Conservation (phyloP, 1,284 basidiomycete genomes). For the Cystobasidium pallidum region DNA sequence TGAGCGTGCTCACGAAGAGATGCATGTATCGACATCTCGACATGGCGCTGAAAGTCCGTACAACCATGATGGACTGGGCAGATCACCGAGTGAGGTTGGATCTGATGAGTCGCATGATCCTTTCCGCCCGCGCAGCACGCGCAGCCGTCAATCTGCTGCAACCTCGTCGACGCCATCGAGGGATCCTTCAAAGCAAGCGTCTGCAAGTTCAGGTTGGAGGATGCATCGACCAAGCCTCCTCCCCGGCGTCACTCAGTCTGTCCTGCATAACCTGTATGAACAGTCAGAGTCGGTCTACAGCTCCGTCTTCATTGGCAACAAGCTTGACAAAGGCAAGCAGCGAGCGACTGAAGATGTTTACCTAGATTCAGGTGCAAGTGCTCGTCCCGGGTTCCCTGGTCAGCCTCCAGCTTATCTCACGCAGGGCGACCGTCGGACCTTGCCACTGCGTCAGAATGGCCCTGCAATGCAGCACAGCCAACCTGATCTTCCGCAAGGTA, state of each 20-base stretch:
- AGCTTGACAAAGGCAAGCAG: conserved; percentile 36
- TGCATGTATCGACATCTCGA: background rate
- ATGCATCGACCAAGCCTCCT: conserved; percentile 2
- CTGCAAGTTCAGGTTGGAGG: conserved; percentile 5
- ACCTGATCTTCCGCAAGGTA: background rate
- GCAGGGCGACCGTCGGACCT: background rate
- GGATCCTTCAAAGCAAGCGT: background rate
- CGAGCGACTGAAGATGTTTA: background rate
- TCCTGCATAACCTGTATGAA: conserved; percentile 37
- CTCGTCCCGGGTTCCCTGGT: background rate
- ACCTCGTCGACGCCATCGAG: background rate
- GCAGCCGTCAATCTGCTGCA: conserved; percentile 27
- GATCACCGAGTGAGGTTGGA: conserved; percentile 10
- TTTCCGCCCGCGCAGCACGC: conserved; percentile 12
- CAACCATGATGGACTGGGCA: conserved; percentile 30
- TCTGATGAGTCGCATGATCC: conserved; percentile 26
- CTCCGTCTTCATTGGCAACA: conserved; percentile 39
- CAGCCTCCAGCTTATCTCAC: conserved; percentile 4
- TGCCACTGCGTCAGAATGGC: background rate
- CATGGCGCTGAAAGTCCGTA: background rate
- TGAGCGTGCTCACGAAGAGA: background rate
- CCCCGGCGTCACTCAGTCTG: conserved; percentile 24
- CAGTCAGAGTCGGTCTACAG: conserved; percentile 36
- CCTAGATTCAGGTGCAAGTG: no score
- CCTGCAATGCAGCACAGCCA: background rate